Conservation (phyloP, 106 monocot genomes). For the Chionographis japonica region DNA sequence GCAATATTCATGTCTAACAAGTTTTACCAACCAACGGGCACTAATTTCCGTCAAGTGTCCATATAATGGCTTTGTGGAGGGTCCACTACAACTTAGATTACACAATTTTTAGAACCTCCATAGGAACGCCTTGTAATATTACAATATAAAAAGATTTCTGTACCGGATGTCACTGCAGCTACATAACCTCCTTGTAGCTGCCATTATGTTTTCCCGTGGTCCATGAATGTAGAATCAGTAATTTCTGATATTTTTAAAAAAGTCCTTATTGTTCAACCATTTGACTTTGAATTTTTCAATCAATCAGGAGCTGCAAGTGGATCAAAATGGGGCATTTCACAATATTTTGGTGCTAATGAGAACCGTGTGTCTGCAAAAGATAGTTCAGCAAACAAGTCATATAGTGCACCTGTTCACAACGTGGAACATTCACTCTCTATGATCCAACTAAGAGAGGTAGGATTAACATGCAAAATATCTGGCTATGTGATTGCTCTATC, state of each 20-base stretch:
- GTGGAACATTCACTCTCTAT: conserved; percentile 52
- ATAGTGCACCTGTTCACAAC: conserved; percentile 21
- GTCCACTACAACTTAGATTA: too few species aligned
- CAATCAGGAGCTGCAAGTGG: conserved; percentile 50
- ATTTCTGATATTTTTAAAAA: neutral
- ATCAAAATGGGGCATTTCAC: conserved; percentile 82
- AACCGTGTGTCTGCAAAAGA: conserved; percentile 56
- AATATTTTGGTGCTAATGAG: conserved; percentile 77
- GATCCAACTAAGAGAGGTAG: conserved; percentile 88
- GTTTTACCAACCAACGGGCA: too few species aligned
- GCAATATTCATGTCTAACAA: too few species aligned
- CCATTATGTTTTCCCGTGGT: neutral
- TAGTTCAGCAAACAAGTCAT: conserved; percentile 31
- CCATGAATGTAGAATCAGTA: neutral
- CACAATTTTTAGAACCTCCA: too few species aligned
- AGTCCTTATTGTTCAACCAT: neutral
- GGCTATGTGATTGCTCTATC: neutral
- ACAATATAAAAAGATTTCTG: too few species aligned
- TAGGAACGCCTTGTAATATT: too few species aligned
- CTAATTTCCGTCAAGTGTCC: too few species aligned
- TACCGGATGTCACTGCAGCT: too few species aligned
- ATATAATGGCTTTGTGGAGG: too few species aligned
- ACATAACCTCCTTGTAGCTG: too few species aligned
- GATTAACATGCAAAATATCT: too few species aligned
- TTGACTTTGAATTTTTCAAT: neutral